A percentile compares a stretch with the other conserved stretches of the same genome.
Evolutionary conservation across 371 early-diverging fungal species (phyloP).

Genomic region (Mucor circinelloides): DNA sequence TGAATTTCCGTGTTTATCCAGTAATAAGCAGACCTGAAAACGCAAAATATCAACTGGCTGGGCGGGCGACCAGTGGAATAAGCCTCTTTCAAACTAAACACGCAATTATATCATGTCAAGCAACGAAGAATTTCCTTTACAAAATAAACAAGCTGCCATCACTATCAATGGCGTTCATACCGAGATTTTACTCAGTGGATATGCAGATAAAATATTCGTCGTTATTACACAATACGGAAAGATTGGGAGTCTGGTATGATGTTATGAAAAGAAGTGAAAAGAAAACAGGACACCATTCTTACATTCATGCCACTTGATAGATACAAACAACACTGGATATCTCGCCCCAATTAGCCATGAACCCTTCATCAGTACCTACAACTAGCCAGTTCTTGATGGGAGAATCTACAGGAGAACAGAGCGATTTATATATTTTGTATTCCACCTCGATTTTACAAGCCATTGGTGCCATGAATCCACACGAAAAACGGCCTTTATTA

Average conservation of each 20-base stretch:
- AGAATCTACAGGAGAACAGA: slow-evolving; percentile 51
- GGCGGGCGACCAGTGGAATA: background rate
- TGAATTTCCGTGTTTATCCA: background rate
- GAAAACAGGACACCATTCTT: background rate
- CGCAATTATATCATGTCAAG: slow-evolving; percentile 20
- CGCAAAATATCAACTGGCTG: background rate
- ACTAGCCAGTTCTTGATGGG: slow-evolving; percentile 57
- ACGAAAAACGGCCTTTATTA: slow-evolving; percentile 61
- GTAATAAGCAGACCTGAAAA: background rate
- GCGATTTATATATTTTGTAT: slow-evolving; percentile 64
- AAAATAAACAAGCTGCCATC: slow-evolving; percentile 59
- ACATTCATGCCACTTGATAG: slow-evolving; percentile 17
- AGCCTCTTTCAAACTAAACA: background rate
- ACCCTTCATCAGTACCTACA: slow-evolving; percentile 50
- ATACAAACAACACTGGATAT: slow-evolving; percentile 54
- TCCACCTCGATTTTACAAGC: slow-evolving; percentile 68
- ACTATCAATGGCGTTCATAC: slow-evolving; percentile 61
- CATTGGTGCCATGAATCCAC: slow-evolving; percentile 63
- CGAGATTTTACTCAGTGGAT: slow-evolving; percentile 65
- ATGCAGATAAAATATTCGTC: slow-evolving; percentile 66
- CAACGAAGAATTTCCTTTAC: slow-evolving; percentile 52
- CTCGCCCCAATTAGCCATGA: slow-evolving; percentile 43
- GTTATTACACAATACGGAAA: slow-evolving; percentile 67
- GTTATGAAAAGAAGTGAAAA: background rate
- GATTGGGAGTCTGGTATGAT: slow-evolving; percentile 61